These are phyloP conservation scores for Chrysoporthe puriensis DNA, from an alignment of 2,329 filamentous ascomycete species.

Conservation along the genomic window DNA sequence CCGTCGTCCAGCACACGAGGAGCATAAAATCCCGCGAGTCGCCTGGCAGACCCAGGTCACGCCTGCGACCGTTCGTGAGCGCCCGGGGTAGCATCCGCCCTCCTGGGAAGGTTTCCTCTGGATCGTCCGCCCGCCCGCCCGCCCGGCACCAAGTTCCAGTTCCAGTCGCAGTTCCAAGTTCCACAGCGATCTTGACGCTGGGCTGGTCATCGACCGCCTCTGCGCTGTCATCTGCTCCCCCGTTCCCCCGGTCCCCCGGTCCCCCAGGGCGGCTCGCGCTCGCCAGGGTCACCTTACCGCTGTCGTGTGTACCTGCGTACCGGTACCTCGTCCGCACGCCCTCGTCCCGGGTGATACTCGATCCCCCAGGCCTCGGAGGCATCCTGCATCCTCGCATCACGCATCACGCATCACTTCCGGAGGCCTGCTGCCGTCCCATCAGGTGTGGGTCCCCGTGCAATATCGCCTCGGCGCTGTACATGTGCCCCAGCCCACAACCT, in stretches of 20 bases:
- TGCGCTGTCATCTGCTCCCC: conserved; percentile 10
- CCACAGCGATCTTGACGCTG: conserved; percentile 1
- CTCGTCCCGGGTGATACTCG: not conserved
- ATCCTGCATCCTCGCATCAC: conserved; percentile 11
- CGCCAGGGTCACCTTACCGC: not conserved
- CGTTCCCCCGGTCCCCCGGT: no score
- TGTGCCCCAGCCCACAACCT: conserved; percentile 26
- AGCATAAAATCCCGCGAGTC: not conserved
- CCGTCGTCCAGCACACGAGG: not conserved
- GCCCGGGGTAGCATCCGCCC: conserved; percentile 19
- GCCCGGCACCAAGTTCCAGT: conserved; percentile 17
- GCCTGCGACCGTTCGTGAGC: conserved; percentile 18
- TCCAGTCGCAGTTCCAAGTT: conserved; percentile 5
- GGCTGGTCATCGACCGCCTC: conserved; percentile 17
- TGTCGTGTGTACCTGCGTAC: not conserved
- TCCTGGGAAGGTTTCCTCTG: conserved; percentile 9
- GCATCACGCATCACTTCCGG: conserved; percentile 13
- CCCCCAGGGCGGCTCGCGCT: not conserved
- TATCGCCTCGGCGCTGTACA: conserved; percentile 20
- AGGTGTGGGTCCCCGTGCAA: conserved; percentile 16
- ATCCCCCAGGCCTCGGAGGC: conserved; percentile 7
- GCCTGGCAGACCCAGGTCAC: conserved; percentile 23
- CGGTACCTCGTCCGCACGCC: not conserved
- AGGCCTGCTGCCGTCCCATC: conserved; percentile 18
- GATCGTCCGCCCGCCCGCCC: conserved; percentile 13